phyloP scores from a whole-genome alignment of 2,329 filamentous ascomycete genomes.

The Xylaria sp. region DNA sequence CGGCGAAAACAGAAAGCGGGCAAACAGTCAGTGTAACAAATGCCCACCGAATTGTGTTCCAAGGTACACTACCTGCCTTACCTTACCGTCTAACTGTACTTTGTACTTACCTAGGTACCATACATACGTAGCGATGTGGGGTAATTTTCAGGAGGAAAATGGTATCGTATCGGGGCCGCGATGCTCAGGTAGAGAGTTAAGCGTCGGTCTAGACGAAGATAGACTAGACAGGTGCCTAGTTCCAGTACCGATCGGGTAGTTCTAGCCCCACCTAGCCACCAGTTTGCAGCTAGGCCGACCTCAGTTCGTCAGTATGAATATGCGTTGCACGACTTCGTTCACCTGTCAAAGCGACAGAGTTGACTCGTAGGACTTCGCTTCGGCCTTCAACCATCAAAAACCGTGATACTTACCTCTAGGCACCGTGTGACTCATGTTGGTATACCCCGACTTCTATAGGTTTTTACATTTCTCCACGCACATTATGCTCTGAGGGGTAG shows the following conservation, averaged over 20 bases:
- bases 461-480: conserved; percentile 15
- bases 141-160: conserved; percentile 15
- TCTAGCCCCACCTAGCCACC: not conserved
- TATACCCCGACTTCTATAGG: not conserved
- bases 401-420: not conserved
- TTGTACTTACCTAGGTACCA: too few relatives aligned
- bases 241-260: not conserved
- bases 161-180: not conserved
- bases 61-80: not conserved
- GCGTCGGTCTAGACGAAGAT: not conserved
- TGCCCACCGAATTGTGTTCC: not conserved
- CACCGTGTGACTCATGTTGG: not conserved
- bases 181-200: not conserved
- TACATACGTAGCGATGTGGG: conserved; percentile 6
- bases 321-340: not conserved
- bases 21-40: not conserved
- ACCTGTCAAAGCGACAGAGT: not conserved
- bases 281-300: not conserved
- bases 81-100: not conserved
- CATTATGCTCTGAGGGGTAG: conserved; percentile 13
- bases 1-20: conserved; percentile 2
- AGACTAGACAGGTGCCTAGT: not conserved
- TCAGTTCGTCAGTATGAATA: too few relatives aligned
- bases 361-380: not conserved
- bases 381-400: not conserved